phyloP scores from a whole-genome alignment of 2,329 filamentous ascomycete species.

The Colletotrichum scovillei region DNA sequence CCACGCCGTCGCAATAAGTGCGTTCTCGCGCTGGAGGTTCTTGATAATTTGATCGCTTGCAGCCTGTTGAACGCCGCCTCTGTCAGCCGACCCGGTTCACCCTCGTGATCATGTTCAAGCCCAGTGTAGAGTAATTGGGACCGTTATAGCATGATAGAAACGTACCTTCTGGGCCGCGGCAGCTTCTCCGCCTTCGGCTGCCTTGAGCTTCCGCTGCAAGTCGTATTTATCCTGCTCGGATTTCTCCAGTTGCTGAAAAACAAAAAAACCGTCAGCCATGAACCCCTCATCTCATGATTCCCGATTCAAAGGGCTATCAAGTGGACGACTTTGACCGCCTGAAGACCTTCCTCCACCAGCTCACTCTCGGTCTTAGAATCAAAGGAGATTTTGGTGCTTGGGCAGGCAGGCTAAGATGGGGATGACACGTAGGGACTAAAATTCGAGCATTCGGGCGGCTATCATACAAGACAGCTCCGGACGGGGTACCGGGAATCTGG shows the following conservation, averaged over 20 bases:
- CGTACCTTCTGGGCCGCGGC: conserved; percentile 65
- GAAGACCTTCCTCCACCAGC: conserved; percentile 20
- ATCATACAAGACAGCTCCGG: conserved; percentile 21
- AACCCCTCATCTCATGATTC: neutral
- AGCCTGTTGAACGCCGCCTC: conserved; percentile 48
- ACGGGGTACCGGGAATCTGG: conserved; percentile 8
- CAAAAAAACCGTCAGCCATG: conserved; percentile 38
- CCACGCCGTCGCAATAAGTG: conserved; percentile 85
- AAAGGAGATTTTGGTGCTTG: neutral
- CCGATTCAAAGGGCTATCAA: neutral
- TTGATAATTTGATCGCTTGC: conserved; percentile 68
- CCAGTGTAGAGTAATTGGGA: neutral
- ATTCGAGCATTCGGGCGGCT: conserved; percentile 12
- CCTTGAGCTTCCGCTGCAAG: conserved; percentile 65
- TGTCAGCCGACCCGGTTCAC: neutral
- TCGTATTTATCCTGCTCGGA: conserved; percentile 67
- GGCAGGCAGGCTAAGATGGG: neutral
- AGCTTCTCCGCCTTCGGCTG: conserved; percentile 60
- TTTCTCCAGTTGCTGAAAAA: conserved; percentile 66
- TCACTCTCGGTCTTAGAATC: neutral
- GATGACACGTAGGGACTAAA: neutral
- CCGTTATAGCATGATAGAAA: conserved; percentile 32
- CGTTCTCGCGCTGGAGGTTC: conserved; percentile 81
- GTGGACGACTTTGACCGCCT: neutral
- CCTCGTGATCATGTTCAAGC: neutral